A percentile compares a stretch with the other conserved stretches of the same genome.
Evolutionary conservation across 1,284 basidiomycete species (phyloP).

Genomic region (Amylostereum areolatum): DNA sequence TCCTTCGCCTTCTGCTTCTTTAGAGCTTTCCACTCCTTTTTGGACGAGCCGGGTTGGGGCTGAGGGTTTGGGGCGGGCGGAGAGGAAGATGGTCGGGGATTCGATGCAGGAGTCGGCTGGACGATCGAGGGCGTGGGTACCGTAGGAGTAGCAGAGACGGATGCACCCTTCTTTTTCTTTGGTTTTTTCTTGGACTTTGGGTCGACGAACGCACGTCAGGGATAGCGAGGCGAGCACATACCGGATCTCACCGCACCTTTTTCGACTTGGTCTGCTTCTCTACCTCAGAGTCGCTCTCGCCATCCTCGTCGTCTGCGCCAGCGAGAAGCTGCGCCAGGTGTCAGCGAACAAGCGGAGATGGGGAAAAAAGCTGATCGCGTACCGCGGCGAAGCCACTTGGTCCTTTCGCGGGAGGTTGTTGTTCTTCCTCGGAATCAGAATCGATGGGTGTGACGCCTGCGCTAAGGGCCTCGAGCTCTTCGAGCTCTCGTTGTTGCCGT

Average conservation of each 20-base stretch:
- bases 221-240: not conserved
- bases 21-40: constrained; percentile 32
- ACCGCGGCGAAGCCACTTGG: constrained; percentile 16
- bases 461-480: constrained; percentile 55
- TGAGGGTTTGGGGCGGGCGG: constrained; percentile 17
- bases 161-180: constrained; percentile 45
- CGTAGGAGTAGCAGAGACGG: constrained; percentile 11
- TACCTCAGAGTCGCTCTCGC: constrained; percentile 27
- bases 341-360: not conserved
- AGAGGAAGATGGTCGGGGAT: constrained; percentile 25
- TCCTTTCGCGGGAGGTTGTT: constrained; percentile 17
- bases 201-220: not conserved
- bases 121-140: constrained; percentile 19
- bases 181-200: constrained; percentile 30
- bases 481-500: constrained; percentile 78
- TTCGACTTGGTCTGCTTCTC: constrained; percentile 24
- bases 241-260: not conserved
- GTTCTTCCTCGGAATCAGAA: constrained; percentile 25
- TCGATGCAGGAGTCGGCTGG: not conserved
- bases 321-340: constrained; percentile 15
- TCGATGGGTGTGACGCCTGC: constrained; percentile 10
- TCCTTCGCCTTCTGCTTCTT: constrained; percentile 62
- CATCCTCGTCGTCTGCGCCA: constrained; percentile 23
- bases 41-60: constrained; percentile 13
- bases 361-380: not conserved